Base-by-base conservation (phyloP, 164 flowering plant species). In the Hamamelis virginiana region DNA sequence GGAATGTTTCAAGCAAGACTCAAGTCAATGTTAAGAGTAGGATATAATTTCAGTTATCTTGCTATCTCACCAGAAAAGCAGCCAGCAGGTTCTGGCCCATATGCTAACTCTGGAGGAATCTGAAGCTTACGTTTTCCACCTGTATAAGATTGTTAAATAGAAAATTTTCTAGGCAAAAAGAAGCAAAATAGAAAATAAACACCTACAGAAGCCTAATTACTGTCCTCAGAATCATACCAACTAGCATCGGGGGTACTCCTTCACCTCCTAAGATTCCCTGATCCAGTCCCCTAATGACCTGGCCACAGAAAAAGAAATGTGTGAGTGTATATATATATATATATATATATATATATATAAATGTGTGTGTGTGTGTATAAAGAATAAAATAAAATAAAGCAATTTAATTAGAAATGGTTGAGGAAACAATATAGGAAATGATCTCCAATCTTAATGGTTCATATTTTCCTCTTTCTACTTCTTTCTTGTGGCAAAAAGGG, bases 41-140 rank as follows among this genome's bases (percentile, higher is more conserved):
- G 6, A 33, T 6, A 33, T 33, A 33, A 33, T 33, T n/a, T 33
- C 41, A 33, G 41, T 2, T 33, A 33, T 33, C 6, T 33, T 33
- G 2, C 41, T 33, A 2, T 25, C 46, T 63, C 68, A 89, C 98
- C 98, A 76, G 89, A 87, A 77, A 94, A 94, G 80, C 98, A 94
- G 45, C 98, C 98, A 16, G 98, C 98, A 55, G 98, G 91, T 78
- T 94, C 98, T 63, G 97, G 95, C 13, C 98, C 98, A 73, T 94
- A 90, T 2, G 97, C 98, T 69, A 94, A 75, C 5, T 86, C 65
- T 45, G 97, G 95, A 74, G 98, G 98, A 74, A 94, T 94, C 50
- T 69, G 80, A 74, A 91, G 95, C 76, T 88, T 91, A 43, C 98
- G 89, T 66, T 86, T 90, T 50, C 96, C 98, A 68, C 97, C 97